Conservation (phyloP, 2,329 filamentous ascomycete genomes). For the Neonectria hederae region DNA sequence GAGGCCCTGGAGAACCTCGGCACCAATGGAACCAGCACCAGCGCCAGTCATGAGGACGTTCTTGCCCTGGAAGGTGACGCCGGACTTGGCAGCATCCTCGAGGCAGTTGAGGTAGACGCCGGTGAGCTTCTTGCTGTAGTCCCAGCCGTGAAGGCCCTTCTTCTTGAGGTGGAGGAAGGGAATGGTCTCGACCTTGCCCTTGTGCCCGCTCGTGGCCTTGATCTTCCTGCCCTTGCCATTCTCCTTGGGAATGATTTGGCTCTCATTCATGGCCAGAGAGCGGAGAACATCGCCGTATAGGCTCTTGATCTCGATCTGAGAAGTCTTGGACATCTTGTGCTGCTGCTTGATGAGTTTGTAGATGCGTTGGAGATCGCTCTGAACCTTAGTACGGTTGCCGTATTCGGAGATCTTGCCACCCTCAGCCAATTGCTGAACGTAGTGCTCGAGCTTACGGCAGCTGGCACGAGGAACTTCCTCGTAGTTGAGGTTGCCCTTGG, state of each 20-base stretch:
- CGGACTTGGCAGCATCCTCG: slow-evolving; percentile 85
- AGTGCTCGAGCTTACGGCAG: slow-evolving; percentile 97
- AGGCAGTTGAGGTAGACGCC: slow-evolving; percentile 91
- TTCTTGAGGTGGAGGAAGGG: slow-evolving; percentile 97
- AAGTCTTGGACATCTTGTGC: slow-evolving; percentile 96
- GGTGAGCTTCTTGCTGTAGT: slow-evolving; percentile 99
- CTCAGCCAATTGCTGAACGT: slow-evolving; percentile 98
- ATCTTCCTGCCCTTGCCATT: slow-evolving; percentile 73
- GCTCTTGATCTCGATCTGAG: slow-evolving; percentile 94
- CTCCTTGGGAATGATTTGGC: slow-evolving; percentile 92
- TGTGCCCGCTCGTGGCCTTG: slow-evolving; percentile 67
- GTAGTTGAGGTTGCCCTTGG: slow-evolving; percentile 91
- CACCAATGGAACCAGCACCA: slow-evolving; percentile 96
- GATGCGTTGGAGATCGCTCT: slow-evolving; percentile 92
- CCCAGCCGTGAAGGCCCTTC: slow-evolving; percentile 93
- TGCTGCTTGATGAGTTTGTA: slow-evolving; percentile 99
- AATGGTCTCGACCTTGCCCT: slow-evolving; percentile 96
- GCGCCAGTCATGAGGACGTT: slow-evolving; percentile 98
- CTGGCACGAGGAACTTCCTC: slow-evolving; percentile 86
- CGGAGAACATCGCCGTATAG: slow-evolving; percentile 94
- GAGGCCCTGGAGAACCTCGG: slow-evolving; percentile 93
- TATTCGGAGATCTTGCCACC: slow-evolving; percentile 99
- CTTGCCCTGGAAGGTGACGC: slow-evolving; percentile 93
- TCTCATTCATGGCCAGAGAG: slow-evolving; percentile 96
- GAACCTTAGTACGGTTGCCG: slow-evolving; percentile 96